A percentile compares a stretch with the other conserved stretches of the same genome.
Conservation (phyloP, 2,329 filamentous ascomycete species). For the Aaosphaeria arxii region DNA sequence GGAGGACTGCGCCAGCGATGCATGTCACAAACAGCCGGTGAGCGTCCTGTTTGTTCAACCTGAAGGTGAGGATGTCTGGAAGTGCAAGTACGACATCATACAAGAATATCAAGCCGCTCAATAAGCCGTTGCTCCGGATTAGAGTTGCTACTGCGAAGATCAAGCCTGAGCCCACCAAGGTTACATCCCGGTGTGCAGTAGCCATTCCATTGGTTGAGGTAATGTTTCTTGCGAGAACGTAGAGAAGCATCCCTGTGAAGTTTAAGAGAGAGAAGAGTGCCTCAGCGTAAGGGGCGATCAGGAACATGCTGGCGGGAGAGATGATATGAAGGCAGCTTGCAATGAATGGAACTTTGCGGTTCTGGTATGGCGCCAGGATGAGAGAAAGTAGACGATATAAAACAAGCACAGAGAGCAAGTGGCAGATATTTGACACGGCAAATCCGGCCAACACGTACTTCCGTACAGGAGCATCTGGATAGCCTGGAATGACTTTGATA, state of each 20-base stretch:
- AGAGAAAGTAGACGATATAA: slow-evolving; percentile 65
- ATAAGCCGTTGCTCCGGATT: slow-evolving; percentile 80
- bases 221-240: slow-evolving; percentile 48
- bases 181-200: slow-evolving; percentile 34
- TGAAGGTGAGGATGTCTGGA: slow-evolving; percentile 33
- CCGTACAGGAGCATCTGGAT: slow-evolving; percentile 7
- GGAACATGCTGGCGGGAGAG: slow-evolving; percentile 84
- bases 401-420: slow-evolving; percentile 71
- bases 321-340: slow-evolving; percentile 75
- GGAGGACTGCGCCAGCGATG: slow-evolving; percentile 66
- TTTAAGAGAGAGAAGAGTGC: slow-evolving; percentile 74
- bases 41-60: slow-evolving; percentile 38
- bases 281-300: slow-evolving; percentile 84
- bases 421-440: slow-evolving; percentile 66
- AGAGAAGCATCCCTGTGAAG: slow-evolving; percentile 69
- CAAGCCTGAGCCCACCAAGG: slow-evolving; percentile 61
- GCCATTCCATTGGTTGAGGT: slow-evolving; percentile 20
- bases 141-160: slow-evolving; percentile 70
- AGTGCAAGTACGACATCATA: slow-evolving; percentile 41
- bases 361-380: slow-evolving; percentile 39
- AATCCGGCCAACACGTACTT: slow-evolving; percentile 57
- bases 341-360: slow-evolving; percentile 58
- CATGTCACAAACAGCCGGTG: slow-evolving; percentile 58
- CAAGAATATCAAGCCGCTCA: slow-evolving; percentile 76
- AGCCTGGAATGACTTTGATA: slow-evolving; percentile 14